phyloP scores from a whole-genome alignment of 257 asterid species.

The Salvia miltiorrhiza region DNA sequence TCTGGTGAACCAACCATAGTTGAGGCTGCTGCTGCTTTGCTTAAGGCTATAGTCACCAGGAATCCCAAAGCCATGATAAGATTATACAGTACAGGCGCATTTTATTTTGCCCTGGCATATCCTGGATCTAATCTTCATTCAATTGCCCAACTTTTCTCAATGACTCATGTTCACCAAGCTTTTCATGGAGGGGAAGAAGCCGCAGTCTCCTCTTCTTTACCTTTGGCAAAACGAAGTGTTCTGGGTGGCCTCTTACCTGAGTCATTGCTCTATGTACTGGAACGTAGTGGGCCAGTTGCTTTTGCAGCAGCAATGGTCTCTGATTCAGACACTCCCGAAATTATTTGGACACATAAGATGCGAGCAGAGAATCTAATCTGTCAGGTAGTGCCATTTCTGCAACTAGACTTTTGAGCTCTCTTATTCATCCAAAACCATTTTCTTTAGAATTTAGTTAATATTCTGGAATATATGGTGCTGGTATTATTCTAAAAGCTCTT shows the following conservation, averaged over 20 bases:
- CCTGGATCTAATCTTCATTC: conserved; percentile 99
- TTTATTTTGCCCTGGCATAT: conserved; percentile 92
- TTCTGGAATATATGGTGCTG: conserved; percentile 15
- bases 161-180: conserved; percentile 93
- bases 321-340: conserved; percentile 99
- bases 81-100: conserved; percentile 91
- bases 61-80: conserved; percentile 98
- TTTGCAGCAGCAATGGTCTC: conserved; percentile 99
- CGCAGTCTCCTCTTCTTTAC: conserved; percentile 90
- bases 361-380: conserved; percentile 90
- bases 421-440: background rate
- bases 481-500: conserved; percentile 15
- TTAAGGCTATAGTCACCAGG: conserved; percentile 89
- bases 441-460: background rate
- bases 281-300: conserved; percentile 92
- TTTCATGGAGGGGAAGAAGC: conserved; percentile 99
- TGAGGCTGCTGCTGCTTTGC: conserved; percentile 91
- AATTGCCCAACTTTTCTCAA: conserved; percentile 87
- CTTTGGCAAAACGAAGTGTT: conserved; percentile 97
- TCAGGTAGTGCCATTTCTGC: conserved; percentile 54
- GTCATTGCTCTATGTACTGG: conserved; percentile 95
- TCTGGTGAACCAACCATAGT: conserved; percentile 93
- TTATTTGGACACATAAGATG: conserved; percentile 99
- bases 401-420: background rate
- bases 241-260: conserved; percentile 98